Base-by-base conservation (phyloP, 176 grass and related monocot species). In the Canna indica region DNA sequence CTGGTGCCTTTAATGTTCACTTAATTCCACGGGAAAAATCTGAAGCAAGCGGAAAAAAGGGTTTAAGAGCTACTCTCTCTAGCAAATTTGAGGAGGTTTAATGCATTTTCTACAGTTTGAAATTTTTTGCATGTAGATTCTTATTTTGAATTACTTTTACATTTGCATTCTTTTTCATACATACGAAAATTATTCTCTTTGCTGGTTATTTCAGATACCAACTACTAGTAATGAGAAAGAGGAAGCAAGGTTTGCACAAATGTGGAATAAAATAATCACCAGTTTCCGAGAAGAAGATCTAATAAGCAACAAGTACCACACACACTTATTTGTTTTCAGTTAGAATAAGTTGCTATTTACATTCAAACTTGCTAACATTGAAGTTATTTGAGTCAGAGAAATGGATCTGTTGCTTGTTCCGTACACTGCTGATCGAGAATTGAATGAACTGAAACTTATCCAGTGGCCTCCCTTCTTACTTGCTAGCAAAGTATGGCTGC, bases 401-500 rank as follows among this genome's bases (percentile, higher is more conserved):
- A 96, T 82, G 79, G 92, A 96, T 67, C 77, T 96, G 47, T 70
- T 96, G 76, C 92, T 96, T 73, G 92, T 96, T 68, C 92, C 92
- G 47, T 96, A 96, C 57, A 91, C 82, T 74, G 85, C 84, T 59
- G 83, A 89, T 64, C 83, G 29, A 32, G 59, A 62, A 18, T 62
- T 62, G 29, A 62, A 75, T 74, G 78, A 91, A 60, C 69, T 96
- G 77, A 79, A 87, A 41, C 75, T 96, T 71, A 91, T 91, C 59
- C 92, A 96, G 31, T 96, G 93, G 93, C 93, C 93, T 77, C 93
- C 88, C 3, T 96, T 96, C 86, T 72, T 96, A 50, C 88, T 96
- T 76, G 93, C 88, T 73, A 96, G 88, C 79, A 96, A 96, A 81
- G 93, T 96, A 68, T 12, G 5, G 0, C 22, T 44, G 10, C 36